Evolutionary conservation across 495 filamentous ascomycete genomes (phyloP).

Genomic region (Neohortaea acidophila): DNA sequence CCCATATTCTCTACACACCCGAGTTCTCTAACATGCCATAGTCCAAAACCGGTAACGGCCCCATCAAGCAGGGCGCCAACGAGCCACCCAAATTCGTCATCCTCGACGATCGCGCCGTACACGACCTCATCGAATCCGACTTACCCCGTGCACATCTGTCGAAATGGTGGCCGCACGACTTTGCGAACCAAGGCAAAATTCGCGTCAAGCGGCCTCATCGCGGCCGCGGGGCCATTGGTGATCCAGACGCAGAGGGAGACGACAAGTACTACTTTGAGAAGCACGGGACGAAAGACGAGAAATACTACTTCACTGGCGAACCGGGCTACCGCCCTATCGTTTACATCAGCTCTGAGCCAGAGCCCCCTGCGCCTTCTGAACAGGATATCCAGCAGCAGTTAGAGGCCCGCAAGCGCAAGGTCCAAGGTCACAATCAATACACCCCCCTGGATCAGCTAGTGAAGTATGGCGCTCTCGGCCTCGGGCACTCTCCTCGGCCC

Average conservation of each 20-base stretch:
- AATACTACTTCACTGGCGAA: constrained; percentile 12
- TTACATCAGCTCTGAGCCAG: constrained; percentile 2
- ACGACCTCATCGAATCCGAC: constrained; percentile 14
- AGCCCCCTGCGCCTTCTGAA: neutral
- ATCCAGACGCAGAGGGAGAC: neutral
- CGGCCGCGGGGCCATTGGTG: constrained; percentile 15
- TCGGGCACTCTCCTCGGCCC: too few species aligned
- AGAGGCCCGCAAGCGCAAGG: neutral
- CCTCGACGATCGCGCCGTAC: constrained; percentile 22
- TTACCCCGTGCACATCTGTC: constrained; percentile 5
- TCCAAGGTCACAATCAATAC: constrained; percentile 14
- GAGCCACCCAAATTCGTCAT: constrained; percentile 22
- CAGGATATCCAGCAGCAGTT: neutral
- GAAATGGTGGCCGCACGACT: constrained; percentile 21
- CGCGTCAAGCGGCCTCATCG: constrained; percentile 17
- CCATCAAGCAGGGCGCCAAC: constrained; percentile 6
- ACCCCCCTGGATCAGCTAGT: constrained; percentile 13
- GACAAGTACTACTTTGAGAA: neutral
- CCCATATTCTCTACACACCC: constrained; percentile 9
- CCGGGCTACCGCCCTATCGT: constrained; percentile 10
- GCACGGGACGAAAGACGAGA: neutral
- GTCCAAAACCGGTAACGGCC: constrained; percentile 9
- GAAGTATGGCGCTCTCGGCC: constrained; percentile 12
- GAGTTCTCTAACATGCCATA: constrained; percentile 13
- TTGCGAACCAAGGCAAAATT: constrained; percentile 17